A percentile compares a stretch with the other conserved stretches of the same genome.
These are phyloP conservation scores for Begonia peltatifolia DNA, from an alignment of 306 rosid species.

Conservation along the genomic window DNA sequence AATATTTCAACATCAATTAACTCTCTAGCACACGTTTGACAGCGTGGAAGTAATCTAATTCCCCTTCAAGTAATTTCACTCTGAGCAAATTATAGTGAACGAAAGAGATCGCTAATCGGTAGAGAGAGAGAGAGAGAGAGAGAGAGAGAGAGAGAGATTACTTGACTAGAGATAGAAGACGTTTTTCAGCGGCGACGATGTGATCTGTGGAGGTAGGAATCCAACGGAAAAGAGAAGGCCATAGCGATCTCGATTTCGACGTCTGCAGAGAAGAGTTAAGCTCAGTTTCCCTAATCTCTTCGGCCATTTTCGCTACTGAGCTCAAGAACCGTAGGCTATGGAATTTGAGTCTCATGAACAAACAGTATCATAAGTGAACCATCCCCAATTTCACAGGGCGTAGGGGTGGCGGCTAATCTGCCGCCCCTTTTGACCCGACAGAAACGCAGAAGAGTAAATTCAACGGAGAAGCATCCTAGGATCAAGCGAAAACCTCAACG, in stretches of 20 bases:
- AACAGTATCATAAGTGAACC: neutral
- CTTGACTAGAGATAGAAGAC: conserved; percentile 85
- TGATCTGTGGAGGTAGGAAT: conserved; percentile 74
- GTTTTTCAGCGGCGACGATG: conserved; percentile 77
- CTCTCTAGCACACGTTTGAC: no score
- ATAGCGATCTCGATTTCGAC: conserved; percentile 28
- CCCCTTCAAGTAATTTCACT: no score
- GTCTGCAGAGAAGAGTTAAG: conserved; percentile 13
- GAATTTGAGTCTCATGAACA: conserved; percentile 26
- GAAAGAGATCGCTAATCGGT: neutral
- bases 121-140: conserved; percentile 3
- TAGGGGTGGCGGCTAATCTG: no score
- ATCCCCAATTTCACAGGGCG: no score
- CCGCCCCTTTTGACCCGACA: no score
- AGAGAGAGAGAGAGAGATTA: conserved; percentile 16
- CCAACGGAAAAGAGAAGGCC: conserved; percentile 91
- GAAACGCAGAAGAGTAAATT: no score
- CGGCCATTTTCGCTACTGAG: conserved; percentile 40
- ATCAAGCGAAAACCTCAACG: no score
- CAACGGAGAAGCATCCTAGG: no score
- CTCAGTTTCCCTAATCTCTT: conserved; percentile 31
- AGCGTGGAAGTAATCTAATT: no score
- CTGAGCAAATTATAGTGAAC: no score
- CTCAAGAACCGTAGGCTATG: conserved; percentile 24
- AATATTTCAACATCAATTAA: no score